Percentiles rank a stretch among this genome's conserved stretches.
Evolutionary conservation across 495 filamentous ascomycete genomes (phyloP).

Genomic region (Rusavskia elegans): DNA sequence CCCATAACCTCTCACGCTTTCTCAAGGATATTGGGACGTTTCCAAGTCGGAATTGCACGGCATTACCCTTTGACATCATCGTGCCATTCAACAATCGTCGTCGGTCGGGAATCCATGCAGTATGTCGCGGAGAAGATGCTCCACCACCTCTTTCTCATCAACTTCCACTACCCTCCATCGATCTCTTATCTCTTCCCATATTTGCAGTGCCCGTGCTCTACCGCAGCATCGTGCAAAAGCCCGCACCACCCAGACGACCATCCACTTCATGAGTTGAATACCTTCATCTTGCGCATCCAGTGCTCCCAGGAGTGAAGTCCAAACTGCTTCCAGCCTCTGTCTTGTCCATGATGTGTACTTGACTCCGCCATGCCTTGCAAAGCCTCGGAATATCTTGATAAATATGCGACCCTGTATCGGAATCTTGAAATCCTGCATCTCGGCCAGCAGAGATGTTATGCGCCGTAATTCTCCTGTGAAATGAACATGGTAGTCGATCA

Average conservation of each 20-base stretch:
- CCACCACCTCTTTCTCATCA: conserved; percentile 1
- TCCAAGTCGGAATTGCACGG: no score
- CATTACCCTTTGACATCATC: no score
- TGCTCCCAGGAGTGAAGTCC: conserved; percentile 14
- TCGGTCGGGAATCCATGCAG: background rate
- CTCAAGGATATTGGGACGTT: no score
- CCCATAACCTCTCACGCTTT: no score
- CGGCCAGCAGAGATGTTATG: conserved; percentile 40
- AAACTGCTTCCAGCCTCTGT: conserved; percentile 28
- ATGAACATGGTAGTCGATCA: conserved; percentile 35
- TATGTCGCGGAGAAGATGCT: background rate
- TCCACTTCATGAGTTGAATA: conserved; percentile 10
- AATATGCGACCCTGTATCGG: conserved; percentile 46
- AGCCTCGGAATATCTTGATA: conserved; percentile 50
- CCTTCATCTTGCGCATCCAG: conserved; percentile 5
- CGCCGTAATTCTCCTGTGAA: conserved; percentile 39
- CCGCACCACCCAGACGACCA: conserved; percentile 11
- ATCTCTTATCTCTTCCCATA: conserved; percentile 12
- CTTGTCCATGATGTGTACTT: conserved; percentile 43
- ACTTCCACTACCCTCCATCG: conserved; percentile 7
- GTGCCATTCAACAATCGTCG: background rate
- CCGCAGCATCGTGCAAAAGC: conserved; percentile 13
- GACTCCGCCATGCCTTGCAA: conserved; percentile 44
- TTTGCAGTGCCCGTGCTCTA: conserved; percentile 7
- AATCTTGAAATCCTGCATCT: conserved; percentile 44